Percentiles rank a stretch among this genome's conserved stretches.
Conservation (phyloP, 257 asterid genomes). For the Solanum paucissectum region DNA sequence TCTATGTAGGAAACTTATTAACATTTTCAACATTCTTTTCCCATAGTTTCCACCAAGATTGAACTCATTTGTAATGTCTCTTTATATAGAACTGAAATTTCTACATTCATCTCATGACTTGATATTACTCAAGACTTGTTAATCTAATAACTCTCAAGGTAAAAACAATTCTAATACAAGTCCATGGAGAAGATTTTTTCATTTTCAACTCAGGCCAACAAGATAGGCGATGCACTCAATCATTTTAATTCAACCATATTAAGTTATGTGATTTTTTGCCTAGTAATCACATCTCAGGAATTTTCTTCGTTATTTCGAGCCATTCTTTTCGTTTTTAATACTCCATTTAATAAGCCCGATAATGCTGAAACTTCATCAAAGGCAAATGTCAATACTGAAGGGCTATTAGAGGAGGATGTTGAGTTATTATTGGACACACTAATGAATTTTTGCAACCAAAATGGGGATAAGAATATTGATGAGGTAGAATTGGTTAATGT, state of each 20-base stretch:
- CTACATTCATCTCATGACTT: not conserved
- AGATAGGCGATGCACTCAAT: constrained; percentile 7
- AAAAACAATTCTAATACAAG: no score
- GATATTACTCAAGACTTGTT: not conserved
- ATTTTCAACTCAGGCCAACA: not conserved
- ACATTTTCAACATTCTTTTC: not conserved
- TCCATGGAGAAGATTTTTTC: constrained; percentile 6
- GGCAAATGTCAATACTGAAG: not conserved
- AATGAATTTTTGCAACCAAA: constrained; percentile 7
- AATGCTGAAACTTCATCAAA: not conserved
- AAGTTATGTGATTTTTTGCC: constrained; percentile 6
- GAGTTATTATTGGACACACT: constrained; percentile 19
- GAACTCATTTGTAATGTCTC: not conserved
- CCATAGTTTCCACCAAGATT: not conserved
- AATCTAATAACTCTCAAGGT: no score
- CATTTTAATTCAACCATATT: constrained; percentile 14
- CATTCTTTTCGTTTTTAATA: not conserved
- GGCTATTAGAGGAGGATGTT: constrained; percentile 12
- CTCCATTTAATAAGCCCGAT: not conserved
- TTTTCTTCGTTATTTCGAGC: not conserved
- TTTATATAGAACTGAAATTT: not conserved
- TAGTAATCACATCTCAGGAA: constrained; percentile 16
- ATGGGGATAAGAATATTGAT: not conserved
- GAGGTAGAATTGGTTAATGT: not conserved
- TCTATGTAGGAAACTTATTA: not conserved